phyloP scores from a whole-genome alignment of 2,329 filamentous ascomycete genomes.

The Periconia sp. region DNA sequence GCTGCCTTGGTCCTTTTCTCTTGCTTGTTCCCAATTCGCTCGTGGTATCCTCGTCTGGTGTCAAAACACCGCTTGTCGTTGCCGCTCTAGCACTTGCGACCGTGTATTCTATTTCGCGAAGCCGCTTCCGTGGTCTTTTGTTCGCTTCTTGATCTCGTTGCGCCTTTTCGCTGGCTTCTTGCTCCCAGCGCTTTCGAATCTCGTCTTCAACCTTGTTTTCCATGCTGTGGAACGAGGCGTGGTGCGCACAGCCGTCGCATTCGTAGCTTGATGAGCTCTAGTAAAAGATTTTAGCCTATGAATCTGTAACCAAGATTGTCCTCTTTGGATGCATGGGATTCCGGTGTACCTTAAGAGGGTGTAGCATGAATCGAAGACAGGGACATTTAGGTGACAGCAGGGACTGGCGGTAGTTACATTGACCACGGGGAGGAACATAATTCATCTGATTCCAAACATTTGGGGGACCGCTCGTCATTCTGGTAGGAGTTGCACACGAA shows the following conservation, averaged over 20 bases:
- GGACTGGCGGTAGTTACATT: constrained; percentile 53
- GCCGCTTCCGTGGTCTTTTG: constrained; percentile 30
- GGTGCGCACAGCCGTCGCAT: constrained; percentile 59
- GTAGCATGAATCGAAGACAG: constrained; percentile 60
- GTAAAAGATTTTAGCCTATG: constrained; percentile 4
- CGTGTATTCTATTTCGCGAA: constrained; percentile 27
- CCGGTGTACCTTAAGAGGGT: constrained; percentile 53
- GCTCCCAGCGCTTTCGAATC: constrained; percentile 49
- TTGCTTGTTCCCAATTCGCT: constrained; percentile 8
- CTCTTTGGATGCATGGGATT: neutral
- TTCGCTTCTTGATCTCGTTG: constrained; percentile 11
- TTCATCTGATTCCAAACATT: constrained; percentile 56
- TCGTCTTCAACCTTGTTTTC: constrained; percentile 55
- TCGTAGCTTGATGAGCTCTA: constrained; percentile 54
- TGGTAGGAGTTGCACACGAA: neutral
- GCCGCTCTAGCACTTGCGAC: neutral
- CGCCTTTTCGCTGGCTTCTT: constrained; percentile 36
- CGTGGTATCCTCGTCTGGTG: constrained; percentile 9
- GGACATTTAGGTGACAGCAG: constrained; percentile 52
- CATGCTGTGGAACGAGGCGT: constrained; percentile 57
- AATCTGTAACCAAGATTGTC: neutral
- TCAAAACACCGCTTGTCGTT: constrained; percentile 6
- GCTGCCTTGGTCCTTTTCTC: constrained; percentile 7
- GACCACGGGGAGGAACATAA: constrained; percentile 54
- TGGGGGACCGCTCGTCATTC: constrained; percentile 9